These are phyloP conservation scores for Gnaphalium uliginosum DNA, from an alignment of 129 eudicot species.

Conservation along the genomic window DNA sequence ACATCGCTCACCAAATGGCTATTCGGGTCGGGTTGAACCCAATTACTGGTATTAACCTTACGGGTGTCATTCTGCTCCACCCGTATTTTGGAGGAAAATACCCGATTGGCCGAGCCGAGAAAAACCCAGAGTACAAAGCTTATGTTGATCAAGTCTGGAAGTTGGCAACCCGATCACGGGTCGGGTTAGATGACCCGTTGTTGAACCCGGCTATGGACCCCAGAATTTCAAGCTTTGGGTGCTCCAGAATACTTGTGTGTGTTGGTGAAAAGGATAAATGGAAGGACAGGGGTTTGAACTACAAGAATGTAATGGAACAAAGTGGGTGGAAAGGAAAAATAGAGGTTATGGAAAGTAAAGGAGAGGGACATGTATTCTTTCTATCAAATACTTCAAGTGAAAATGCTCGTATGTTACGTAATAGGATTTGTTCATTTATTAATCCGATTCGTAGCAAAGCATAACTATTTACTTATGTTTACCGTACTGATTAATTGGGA, in stretches of 20 bases:
- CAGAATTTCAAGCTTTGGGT: not conserved
- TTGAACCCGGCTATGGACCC: slow-evolving; percentile 10
- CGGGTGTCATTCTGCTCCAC: slow-evolving; percentile 42
- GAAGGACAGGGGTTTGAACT: slow-evolving; percentile 17
- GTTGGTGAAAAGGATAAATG: slow-evolving; percentile 21
- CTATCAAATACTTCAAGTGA: slow-evolving; percentile 6
- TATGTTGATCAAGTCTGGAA: not conserved
- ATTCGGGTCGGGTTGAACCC: slow-evolving; percentile 31
- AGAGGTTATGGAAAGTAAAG: slow-evolving; percentile 22
- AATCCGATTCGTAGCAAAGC: slow-evolving; percentile 17
- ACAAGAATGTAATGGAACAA: slow-evolving; percentile 19
- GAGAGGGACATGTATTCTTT: slow-evolving; percentile 30
- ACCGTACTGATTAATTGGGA: not conserved
- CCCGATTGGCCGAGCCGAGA: slow-evolving; percentile 17
- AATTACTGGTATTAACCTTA: not conserved
- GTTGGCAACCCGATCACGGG: not conserved
- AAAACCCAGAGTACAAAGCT: not conserved
- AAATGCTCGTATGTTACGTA: not conserved
- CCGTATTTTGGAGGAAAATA: slow-evolving; percentile 45
- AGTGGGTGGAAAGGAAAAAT: slow-evolving; percentile 28
- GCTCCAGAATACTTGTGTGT: slow-evolving; percentile 8
- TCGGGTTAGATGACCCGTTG: slow-evolving; percentile 19
- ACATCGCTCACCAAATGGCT: slow-evolving; percentile 43
- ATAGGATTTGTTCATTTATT: slow-evolving; percentile 7
- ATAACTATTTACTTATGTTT: not conserved